Base-by-base conservation (phyloP, 768 basidiomycete genomes). In the Exsudoporus frostii region DNA sequence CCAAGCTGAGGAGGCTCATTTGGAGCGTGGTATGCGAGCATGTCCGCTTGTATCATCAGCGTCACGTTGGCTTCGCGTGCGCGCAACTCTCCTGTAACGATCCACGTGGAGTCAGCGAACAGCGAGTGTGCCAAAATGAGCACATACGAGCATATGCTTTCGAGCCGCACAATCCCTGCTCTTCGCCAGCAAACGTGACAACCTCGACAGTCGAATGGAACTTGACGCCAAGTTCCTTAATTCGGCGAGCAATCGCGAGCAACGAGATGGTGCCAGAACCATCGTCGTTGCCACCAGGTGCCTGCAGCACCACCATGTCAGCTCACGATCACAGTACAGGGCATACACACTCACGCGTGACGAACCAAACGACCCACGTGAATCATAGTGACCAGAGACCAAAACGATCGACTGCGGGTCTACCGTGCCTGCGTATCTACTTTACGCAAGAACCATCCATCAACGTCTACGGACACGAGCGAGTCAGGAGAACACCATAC, bases 31-130 rank as follows among this genome's bases (percentile, higher is more conserved):
- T 93, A 96, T 0, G 83, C 94, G 38, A 90, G 78, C 94, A 96
- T 96, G 62, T 97, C 94, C 0, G 90, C 90, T 68, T 96, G 94
- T 45, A 95, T 76, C 81, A 95, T 90, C 32, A 96, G 65, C 1
- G 87, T 82, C 42, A 96, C 72, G 58, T 91, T 86, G 24, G 83
- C 84, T 51, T 80, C 74, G 19, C 69, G 68, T 27, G 69, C 71
- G 50, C 82, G 77, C 63, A 94, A 65, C 62, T 85, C 75, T 20
- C 73, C 89, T 91, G 60, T 1, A 20, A 10, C 11, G 20, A 19
- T 33, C 9, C 27, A 17, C 5, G n/a, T 6, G 5, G 25, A 1
- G 27, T 51, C 17, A 32, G 25, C 17, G 4, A 45, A 24, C 17
- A 43, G 15, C 38, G 14, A n/a, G n/a, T 30, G 8, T 15, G 29